A percentile compares a stretch with the other conserved stretches of the same genome.
Conservation (phyloP, 257 asterid species). For the Henckelia pumila region DNA sequence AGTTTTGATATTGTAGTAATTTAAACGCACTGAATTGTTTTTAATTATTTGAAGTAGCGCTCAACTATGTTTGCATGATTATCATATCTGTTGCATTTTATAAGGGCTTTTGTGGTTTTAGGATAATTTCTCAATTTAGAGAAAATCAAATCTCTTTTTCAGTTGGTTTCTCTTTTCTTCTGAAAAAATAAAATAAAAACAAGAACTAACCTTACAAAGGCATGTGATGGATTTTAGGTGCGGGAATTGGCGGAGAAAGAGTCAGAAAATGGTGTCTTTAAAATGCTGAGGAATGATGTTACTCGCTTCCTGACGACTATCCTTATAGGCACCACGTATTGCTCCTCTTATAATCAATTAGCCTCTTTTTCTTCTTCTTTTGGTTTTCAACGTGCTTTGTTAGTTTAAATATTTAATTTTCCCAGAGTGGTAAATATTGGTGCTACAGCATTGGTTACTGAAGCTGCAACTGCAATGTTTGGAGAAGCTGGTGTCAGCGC, state of each 20-base stretch:
- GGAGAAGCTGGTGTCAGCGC: conserved; percentile 69
- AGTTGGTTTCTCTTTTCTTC: not conserved
- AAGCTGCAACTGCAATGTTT: conserved; percentile 54
- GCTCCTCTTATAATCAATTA: conserved; percentile 32
- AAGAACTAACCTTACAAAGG: conserved; percentile 17
- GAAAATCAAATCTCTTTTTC: conserved; percentile 14
- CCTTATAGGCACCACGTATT: conserved; percentile 99
- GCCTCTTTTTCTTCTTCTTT: conserved; percentile 31
- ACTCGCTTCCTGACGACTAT: conserved; percentile 94
- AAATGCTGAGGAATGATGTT: conserved; percentile 89
- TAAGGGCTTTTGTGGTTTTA: not conserved
- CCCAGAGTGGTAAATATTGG: conserved; percentile 58
- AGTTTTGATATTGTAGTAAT: conserved; percentile 16
- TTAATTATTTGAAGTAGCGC: conserved; percentile 20
- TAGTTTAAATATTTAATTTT: conserved; percentile 37
- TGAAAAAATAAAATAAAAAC: not conserved
- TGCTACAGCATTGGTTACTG: conserved; percentile 58
- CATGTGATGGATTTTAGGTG: conserved; percentile 51
- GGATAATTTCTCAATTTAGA: not conserved
- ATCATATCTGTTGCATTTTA: conserved; percentile 18
- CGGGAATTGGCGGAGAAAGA: conserved; percentile 96
- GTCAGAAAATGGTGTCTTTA: conserved; percentile 86
- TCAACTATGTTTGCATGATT: conserved; percentile 19
- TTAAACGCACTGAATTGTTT: conserved; percentile 23
- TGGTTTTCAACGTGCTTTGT: conserved; percentile 41